Evolutionary conservation across 163 green algal species (phyloP), one percentile per base, ranked within the genome.

Genomic region (Scenedesmus sp.): DNA sequence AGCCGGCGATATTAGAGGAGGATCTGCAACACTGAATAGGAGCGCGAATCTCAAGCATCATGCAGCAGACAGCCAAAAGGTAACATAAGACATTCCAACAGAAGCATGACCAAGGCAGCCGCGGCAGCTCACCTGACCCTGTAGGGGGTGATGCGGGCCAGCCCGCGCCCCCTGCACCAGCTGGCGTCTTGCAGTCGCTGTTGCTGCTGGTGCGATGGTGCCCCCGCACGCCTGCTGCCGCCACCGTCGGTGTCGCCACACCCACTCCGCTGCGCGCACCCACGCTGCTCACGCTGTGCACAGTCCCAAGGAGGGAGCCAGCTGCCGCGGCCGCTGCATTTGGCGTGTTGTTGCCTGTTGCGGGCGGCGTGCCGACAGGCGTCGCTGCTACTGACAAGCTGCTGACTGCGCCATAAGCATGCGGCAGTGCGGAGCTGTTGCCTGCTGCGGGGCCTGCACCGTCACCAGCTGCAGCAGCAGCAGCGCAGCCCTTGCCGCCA

Each of bases 151-250:
- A 82, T n/a, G 88, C 60, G 60, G 60, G 13, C 60, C 79, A 70
- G 16, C 9, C 12, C 1, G 4, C 26, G 34, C 67, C 86, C 2
- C 2, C 77, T 2, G 46, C 77, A 12, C 34, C 77, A 64, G 56
- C 70, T 18, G 87, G 54, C 67, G 54, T 76, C 57, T 46, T 85
- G 74, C 56, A 83, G 4, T 91, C 87, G 60, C 87, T 91, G n/a
- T 52, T 92, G 88, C 81, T 89, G 62, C 77, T 92, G 57, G 4
- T 92, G 59, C 88, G 83, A 79, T 92, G 88, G 60, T 92, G 88
- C 3, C 55, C 86, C 81, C 55, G 81, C 81, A 62, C 81, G 54
- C 55, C 52, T 4, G 81, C 34, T 52, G 81, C 52, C 55, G 76
- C 76, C 4, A 13, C 34, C 76, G 12, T 60, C 6, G 52, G 64